Evolutionary conservation across 1,284 basidiomycete genomes (phyloP), one percentile per base, ranked within the genome.

Genomic region (Tilletia walkeri): DNA sequence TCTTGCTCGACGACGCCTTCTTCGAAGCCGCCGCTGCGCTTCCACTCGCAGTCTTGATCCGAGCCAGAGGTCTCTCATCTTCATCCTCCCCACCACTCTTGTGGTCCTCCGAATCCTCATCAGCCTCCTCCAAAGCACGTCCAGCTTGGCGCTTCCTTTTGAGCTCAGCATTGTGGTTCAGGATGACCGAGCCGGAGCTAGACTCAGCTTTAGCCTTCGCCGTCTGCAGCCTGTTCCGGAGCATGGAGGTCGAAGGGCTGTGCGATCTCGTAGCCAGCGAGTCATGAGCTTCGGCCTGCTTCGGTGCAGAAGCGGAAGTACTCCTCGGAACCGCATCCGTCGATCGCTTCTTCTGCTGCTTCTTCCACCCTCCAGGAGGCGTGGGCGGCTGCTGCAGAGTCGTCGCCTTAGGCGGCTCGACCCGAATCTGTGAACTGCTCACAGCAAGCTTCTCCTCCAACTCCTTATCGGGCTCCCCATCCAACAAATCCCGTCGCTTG

Each of bases 331-430:
- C 34, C 18, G 16, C 36, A 3, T 34, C 30, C 16, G 36, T 16
- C 34, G 38, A 9, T 2, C 59, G 59, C 4, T 63, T 63, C 59
- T 63, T 63, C 16, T 14, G 12, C 36, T n/a, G 12, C 16, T 63
- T 39, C n/a, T n/a, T 14, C 59, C 59, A 63, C 3, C 30, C 30
- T 9, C 59, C 59, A 14, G 59, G 59, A 10, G 59, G 59, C 30
- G 59, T 63, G 36, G 59, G 59, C 16, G 59, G 59, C 59, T 63
- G 59, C 59, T 63, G 59, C 34, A 63, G 34, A 3, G 59, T 63
- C 34, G 59, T 63, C 16, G 59, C 36, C 59, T 36, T 63, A 12
- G 59, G 59, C 34, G 59, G 59, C 7, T 9, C 36, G 1, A 63
- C 59, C 14, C 36, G 18, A 3, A 41, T 41, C 6, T 18, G 16